These are phyloP conservation scores for Wickerhamomyces sydowiorum DNA, from an alignment of 805 yeast species.

Conservation along the genomic window DNA sequence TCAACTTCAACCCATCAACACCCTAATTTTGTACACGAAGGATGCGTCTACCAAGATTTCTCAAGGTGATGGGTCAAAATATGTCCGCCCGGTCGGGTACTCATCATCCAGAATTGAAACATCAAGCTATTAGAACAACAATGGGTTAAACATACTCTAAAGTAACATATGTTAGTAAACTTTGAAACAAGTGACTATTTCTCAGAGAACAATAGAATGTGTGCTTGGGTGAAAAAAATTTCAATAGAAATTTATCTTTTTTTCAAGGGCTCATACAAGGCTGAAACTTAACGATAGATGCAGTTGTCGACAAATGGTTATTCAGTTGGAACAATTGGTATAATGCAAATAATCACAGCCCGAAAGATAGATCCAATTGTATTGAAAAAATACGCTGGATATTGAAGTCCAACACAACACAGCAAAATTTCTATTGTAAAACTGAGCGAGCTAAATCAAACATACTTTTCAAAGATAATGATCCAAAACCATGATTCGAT, in stretches of 20 bases:
- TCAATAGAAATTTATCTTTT: neutral
- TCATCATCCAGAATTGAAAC: slow-evolving; percentile 20
- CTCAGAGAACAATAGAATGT: too few relatives aligned
- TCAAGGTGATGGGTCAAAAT: slow-evolving; percentile 28
- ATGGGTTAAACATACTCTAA: neutral
- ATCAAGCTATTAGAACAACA: too few relatives aligned
- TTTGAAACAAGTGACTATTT: too few relatives aligned
- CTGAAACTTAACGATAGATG: slow-evolving; percentile 55
- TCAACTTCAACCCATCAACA: slow-evolving; percentile 42
- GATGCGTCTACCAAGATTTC: slow-evolving; percentile 37
- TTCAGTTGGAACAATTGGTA: slow-evolving; percentile 61
- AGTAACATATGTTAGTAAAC: neutral
- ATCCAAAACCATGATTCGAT: too few relatives aligned
- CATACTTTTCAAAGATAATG: too few relatives aligned
- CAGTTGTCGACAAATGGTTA: slow-evolving; percentile 44
- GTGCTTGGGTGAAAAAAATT: too few relatives aligned
- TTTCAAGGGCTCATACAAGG: slow-evolving; percentile 46
- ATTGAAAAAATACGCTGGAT: too few relatives aligned
- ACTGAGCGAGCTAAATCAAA: too few relatives aligned
- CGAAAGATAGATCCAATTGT: too few relatives aligned
- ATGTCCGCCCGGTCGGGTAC: slow-evolving; percentile 49
- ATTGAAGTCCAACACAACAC: too few relatives aligned
- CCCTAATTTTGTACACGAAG: slow-evolving; percentile 47
- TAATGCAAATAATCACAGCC: slow-evolving; percentile 9
- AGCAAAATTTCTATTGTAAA: too few relatives aligned